Percentiles rank a stretch among this genome's conserved stretches.
phyloP scores from a whole-genome alignment of 352 stramenopile genomes.

The Phytophthora sansomeana region DNA sequence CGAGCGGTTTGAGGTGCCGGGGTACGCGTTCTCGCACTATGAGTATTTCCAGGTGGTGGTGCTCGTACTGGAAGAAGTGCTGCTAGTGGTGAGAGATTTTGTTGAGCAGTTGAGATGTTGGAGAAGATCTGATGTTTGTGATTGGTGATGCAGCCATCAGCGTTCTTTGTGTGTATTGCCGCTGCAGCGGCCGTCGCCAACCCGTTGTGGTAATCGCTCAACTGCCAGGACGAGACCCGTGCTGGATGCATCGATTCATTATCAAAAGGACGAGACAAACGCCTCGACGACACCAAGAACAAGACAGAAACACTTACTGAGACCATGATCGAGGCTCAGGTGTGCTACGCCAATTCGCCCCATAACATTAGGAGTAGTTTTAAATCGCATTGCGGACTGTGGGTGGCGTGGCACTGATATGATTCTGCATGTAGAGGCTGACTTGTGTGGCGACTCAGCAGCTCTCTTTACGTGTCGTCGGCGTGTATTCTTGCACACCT shows the following conservation, averaged over 20 bases:
- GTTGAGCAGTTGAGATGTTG: neutral
- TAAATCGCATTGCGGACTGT: constrained; percentile 17
- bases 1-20: constrained; percentile 61
- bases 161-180: constrained; percentile 76
- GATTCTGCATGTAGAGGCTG: constrained; percentile 27
- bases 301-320: constrained; percentile 3
- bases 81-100: constrained; percentile 68
- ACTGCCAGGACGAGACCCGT: neutral
- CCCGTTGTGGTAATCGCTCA: constrained; percentile 56
- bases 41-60: constrained; percentile 79
- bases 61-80: constrained; percentile 65
- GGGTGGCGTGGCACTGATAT: constrained; percentile 11
- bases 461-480: constrained; percentile 19
- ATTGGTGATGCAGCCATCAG: constrained; percentile 51
- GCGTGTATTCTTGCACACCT: constrained; percentile 41
- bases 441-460: constrained; percentile 7
- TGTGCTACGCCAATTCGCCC: neutral
- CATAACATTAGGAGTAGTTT: constrained; percentile 31
- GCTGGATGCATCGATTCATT: constrained; percentile 24
- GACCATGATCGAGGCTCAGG: neutral
- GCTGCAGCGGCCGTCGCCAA: constrained; percentile 66
- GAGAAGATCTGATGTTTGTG: neutral
- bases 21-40: constrained; percentile 70
- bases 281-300: constrained; percentile 15
- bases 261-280: constrained; percentile 30